phyloP scores from a whole-genome alignment of 371 early-diverging fungal genomes.

The Lichtheimia corymbifera region DNA sequence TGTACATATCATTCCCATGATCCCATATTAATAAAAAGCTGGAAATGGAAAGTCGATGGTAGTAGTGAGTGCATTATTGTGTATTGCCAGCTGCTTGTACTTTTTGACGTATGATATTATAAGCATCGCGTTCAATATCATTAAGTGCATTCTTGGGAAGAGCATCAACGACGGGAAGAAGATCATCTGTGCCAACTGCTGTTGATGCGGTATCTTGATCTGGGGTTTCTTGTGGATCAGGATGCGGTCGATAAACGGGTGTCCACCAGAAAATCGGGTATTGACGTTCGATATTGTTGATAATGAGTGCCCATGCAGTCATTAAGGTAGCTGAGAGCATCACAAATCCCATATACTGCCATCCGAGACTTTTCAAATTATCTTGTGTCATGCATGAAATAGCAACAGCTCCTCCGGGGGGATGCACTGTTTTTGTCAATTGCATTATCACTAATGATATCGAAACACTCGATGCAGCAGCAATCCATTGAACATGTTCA shows the following conservation, averaged over 20 bases:
- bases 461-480: slow-evolving; percentile 68
- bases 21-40: no score
- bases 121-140: no score
- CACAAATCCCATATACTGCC: slow-evolving; percentile 63
- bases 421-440: slow-evolving; percentile 71
- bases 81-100: no score
- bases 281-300: slow-evolving; percentile 70
- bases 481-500: slow-evolving; percentile 61
- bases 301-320: slow-evolving; percentile 58
- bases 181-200: no score
- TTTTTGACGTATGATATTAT: no score
- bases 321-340: slow-evolving; percentile 52
- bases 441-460: slow-evolving; percentile 67
- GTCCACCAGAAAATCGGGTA: slow-evolving; percentile 77
- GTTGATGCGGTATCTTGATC: not conserved
- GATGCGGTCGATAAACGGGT: not conserved
- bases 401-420: slow-evolving; percentile 76
- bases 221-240: slow-evolving; percentile 1
- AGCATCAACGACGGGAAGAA: no score
- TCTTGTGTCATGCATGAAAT: slow-evolving; percentile 58
- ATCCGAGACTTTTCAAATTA: slow-evolving; percentile 50
- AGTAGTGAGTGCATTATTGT: no score
- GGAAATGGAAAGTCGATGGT: no score
- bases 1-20: no score
- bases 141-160: no score